A percentile compares a stretch with the other conserved stretches of the same genome.
Conservation (phyloP, 1,139 yeast species). For the Candida smagusa region DNA sequence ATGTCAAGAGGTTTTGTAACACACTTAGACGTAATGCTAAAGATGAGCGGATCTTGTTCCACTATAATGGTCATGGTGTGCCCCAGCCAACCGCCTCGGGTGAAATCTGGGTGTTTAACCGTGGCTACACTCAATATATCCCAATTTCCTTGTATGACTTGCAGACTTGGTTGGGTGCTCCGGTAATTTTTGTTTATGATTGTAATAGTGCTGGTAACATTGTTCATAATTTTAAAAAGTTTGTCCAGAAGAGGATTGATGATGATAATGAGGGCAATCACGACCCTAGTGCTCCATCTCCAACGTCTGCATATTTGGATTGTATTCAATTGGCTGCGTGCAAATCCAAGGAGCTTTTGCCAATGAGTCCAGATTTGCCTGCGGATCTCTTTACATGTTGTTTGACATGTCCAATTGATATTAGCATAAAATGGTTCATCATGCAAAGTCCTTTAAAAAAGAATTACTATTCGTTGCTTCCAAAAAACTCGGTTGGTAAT, state of each 20-base stretch:
- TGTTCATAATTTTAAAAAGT: conserved; percentile 82
- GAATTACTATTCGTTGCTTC: conserved; percentile 49
- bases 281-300: conserved; percentile 61
- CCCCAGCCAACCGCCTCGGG: conserved; percentile 97
- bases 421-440: conserved; percentile 88
- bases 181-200: conserved; percentile 92
- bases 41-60: conserved; percentile 86
- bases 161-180: conserved; percentile 98
- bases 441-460: conserved; percentile 74
- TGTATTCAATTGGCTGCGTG: conserved; percentile 96
- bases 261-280: conserved; percentile 79
- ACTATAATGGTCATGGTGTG: conserved; percentile 98
- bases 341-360: conserved; percentile 76
- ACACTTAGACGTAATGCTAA: conserved; percentile 86
- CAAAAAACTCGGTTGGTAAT: conserved; percentile 53
- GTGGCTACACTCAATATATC: conserved; percentile 95
- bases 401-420: conserved; percentile 91
- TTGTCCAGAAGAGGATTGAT: conserved; percentile 85
- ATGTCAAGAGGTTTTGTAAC: conserved; percentile 87
- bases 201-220: conserved; percentile 95
- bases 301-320: conserved; percentile 72
- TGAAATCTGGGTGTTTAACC: conserved; percentile 97
- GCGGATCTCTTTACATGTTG: conserved; percentile 96
- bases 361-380: conserved; percentile 93
- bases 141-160: conserved; percentile 91